Evolutionary conservation across 2,329 filamentous ascomycete species (phyloP), one percentile per base, ranked within the genome.

Genomic region (Pseudogymnoascus destructans): DNA sequence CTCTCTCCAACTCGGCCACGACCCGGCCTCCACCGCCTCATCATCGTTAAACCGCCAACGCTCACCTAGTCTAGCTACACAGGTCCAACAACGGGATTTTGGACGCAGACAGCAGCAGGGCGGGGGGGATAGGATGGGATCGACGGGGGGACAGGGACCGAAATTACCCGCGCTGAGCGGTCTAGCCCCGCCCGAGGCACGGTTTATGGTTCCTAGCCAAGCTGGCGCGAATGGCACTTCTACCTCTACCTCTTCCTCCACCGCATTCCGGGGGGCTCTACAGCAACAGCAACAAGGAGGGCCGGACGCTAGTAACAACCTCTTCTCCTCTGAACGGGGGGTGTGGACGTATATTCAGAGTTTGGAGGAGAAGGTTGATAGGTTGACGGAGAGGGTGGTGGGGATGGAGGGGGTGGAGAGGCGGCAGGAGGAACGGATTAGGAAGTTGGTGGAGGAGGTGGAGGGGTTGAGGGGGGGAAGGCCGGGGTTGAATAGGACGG

Each of bases 301-400:
- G 55, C 77, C 74, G 13, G 80, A 79, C 60, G 84, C 80, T 66
- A 81, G 80, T 63, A 80, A 80, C 61, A 89, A 88, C 64, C 76
- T 89, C 61, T 85, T 89, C 69, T 74, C 81, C 57, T 73, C 77
- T 57, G 80, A 82, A 56, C 76, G 81, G 62, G 83, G 82, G 40
- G 73, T 91, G 7, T 89, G 85, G 85, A 73, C 77, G 3, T 89
- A 89, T 65, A 80, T 91, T 32, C 82, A 88, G 59, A 78, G 77
- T 15, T 74, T 92, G 55, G 87, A 92, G 66, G 79, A 81, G 10
- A 74, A 73, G 63, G 68, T 79, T n/a, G 74, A 75, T 58, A 69
- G 72, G 10, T 65, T 79, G 19, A 72, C 70, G 35, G 75, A 78
- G 32, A 72, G 72, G 55, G 68, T 77, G 15, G 69, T 71, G 36